Base-by-base conservation (phyloP, 768 basidiomycete species). In the Lepiota venenata region DNA sequence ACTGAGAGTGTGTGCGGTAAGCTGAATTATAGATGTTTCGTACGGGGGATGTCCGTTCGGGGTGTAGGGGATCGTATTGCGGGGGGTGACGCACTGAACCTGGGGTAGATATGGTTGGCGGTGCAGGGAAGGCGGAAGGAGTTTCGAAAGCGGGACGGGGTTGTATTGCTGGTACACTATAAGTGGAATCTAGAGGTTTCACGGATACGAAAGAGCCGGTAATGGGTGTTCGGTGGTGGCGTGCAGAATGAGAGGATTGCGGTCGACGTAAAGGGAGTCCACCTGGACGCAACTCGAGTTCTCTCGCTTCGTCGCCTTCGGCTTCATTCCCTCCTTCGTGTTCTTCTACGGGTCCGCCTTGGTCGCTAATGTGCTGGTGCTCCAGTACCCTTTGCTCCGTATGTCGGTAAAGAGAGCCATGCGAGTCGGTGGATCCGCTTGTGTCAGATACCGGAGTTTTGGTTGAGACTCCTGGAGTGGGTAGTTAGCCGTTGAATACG, bases 191-290 rank as follows among this genome's bases (percentile, higher is more conserved):
- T 15, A 71, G 56, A 39, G 79, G 78, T 21, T 82, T 78, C 5
- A 83, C 76, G 3, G 85, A 81, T 63, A 84, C 72, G 15, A 80
- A 67, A 14, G 87, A 85, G 37, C 82, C 78, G 12, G 81, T 77
- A 63, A 85, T 75, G 6, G 91, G 91, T 27, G 91, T 92, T 50
- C 85, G 88, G 64, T 93, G 92, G 44, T 84, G 80, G 47, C 83
- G 77, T 2, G 88, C 85, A 2, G 91, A 91, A 45, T 85, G 65
- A 15, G 91, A 87, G n/a, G 91, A 93, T 18, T 80, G 79, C 3
- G 91, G 87, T 18, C 91, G 82, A 52, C 74, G 51, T 43, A 47
- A 21, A 15, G 39, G 22, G 15, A 50, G 12, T 14, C 32, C 43
- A 5, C 42, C 38, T 32, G 49, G 36, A 14, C 41, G 38, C n/a